Evolutionary conservation across 495 filamentous ascomycete species (phyloP).

Genomic region (Stereocaulon alpinum): DNA sequence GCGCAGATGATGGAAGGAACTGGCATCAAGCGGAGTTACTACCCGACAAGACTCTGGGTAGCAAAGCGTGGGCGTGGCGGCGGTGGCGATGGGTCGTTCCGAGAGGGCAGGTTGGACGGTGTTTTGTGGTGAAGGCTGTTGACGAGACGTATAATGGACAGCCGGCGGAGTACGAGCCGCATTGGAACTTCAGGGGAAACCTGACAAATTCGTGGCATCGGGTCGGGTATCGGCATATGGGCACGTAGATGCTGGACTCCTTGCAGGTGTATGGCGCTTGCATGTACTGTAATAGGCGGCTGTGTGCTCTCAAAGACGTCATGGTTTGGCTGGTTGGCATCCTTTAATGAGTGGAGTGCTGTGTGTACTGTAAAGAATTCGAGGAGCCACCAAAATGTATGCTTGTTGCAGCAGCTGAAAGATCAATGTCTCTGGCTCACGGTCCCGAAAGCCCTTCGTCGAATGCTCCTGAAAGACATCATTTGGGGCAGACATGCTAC

Average conservation of each 20-base stretch:
- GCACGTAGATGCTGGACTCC: not conserved
- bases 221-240: not conserved
- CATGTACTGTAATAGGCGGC: not conserved
- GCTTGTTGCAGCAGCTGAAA: no score
- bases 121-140: conserved; percentile 42
- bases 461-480: no score
- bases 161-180: conserved; percentile 39
- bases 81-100: conserved; percentile 39
- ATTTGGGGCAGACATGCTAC: no score
- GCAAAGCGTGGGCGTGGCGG: conserved; percentile 45
- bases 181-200: conserved; percentile 47
- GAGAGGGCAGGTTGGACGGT: conserved; percentile 33
- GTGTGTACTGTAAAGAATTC: no score
- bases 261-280: not conserved
- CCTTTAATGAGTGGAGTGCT: not conserved
- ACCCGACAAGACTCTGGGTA: conserved; percentile 19
- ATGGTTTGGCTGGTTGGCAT: not conserved
- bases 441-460: not conserved
- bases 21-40: conserved; percentile 28
- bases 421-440: no score
- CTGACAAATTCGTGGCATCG: conserved; percentile 47
- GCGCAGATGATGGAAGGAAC: conserved; percentile 32
- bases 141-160: conserved; percentile 50
- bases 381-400: no score
- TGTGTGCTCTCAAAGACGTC: not conserved